These are phyloP conservation scores for Camelina sativa DNA, from an alignment of 345 rosid genomes.

Conservation along the genomic window DNA sequence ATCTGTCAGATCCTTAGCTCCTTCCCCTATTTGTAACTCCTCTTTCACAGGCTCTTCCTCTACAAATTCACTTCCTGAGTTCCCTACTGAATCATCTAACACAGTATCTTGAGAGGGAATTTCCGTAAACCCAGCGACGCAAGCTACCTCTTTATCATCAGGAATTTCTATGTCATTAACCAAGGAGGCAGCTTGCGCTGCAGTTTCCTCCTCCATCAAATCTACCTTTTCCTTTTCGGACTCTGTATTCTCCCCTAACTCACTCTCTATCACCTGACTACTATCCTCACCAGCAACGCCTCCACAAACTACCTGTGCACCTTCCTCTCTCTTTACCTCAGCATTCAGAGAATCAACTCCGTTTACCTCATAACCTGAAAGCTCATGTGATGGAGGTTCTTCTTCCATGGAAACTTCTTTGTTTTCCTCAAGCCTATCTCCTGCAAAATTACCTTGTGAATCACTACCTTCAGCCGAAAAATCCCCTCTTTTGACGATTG, in stretches of 20 bases:
- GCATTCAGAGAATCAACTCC: slow-evolving; percentile 3
- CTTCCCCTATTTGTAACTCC: slow-evolving; percentile 31
- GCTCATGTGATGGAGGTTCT: slow-evolving; percentile 4
- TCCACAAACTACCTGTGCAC: slow-evolving; percentile 5
- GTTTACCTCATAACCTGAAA: slow-evolving; percentile 23
- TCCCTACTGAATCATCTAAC: slow-evolving; percentile 24
- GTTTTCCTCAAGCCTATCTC: slow-evolving; percentile 22
- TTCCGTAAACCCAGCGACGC: slow-evolving; percentile 40
- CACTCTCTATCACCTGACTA: slow-evolving; percentile 22
- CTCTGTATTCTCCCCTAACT: slow-evolving; percentile 22
- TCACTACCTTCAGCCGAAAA: slow-evolving; percentile 28
- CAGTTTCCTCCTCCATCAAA: slow-evolving; percentile 38
- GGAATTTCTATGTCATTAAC: slow-evolving; percentile 40
- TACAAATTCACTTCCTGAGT: slow-evolving; percentile 21
- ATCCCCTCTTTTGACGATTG: slow-evolving; percentile 33
- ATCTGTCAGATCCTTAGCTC: slow-evolving; percentile 29
- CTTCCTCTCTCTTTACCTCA: slow-evolving; percentile 30
- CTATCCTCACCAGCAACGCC: slow-evolving; percentile 28
- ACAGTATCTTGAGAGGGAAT: slow-evolving; percentile 27
- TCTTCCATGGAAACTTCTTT: slow-evolving; percentile 33
- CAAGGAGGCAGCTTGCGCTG: slow-evolving; percentile 32
- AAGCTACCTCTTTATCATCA: slow-evolving; percentile 37
- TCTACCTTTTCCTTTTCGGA: slow-evolving; percentile 12
- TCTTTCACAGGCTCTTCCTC: slow-evolving; percentile 22
- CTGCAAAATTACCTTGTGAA: neutral